Base-by-base conservation (phyloP, 108 stramenopile species). In the Bacterosira constricta region DNA sequence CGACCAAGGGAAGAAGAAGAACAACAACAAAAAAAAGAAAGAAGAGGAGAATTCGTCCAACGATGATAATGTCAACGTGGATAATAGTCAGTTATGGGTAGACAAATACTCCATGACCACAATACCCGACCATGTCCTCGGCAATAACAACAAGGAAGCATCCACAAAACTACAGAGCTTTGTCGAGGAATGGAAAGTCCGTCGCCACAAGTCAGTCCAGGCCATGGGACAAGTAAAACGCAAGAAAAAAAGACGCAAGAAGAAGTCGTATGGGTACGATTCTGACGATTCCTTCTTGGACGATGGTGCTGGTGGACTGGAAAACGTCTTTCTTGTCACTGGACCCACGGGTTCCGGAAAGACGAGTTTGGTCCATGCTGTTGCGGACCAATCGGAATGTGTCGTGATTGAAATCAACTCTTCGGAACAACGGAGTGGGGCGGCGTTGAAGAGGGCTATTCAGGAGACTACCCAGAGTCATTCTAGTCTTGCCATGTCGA, bases 401-500 rank as follows among this genome's bases (percentile, higher is more conserved):
- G 73, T 57, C 6, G 79, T 91, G 2, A 52, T 95, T 50, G 94
- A 95, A 77, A 85, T 95, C 31, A 88, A 90, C 61, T 88, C 90
- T 10, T 61, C 87, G 8, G 80, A 79, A 25, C 69, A 60, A 23
- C 73, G 94, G 12, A 66, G 83, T 53, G 86, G 81, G 9, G 50
- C 74, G 6, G 77, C 80, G 6, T 63, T 95, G 32, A 88, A 85
- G 66, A 64, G 81, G 31, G 71, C 75, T 6, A 78, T 95, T 32
- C 83, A 88, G 54, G 94, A 95, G 77, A 85, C 88, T 4, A 91
- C 94, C 6, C 85, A 86, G 50, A 88, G 88, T 71, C 80, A 83
- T 69, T 94, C 93, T 6, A 75, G 78, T 21, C 49, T 83, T 46
- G 86, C 82, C 11, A 29, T 87, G 51, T 56, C 82, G 46, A 83